A percentile compares a stretch with the other conserved stretches of the same genome.
These are phyloP conservation scores for Saturnispora saitoi DNA, from an alignment of 805 yeast genomes.

Conservation along the genomic window DNA sequence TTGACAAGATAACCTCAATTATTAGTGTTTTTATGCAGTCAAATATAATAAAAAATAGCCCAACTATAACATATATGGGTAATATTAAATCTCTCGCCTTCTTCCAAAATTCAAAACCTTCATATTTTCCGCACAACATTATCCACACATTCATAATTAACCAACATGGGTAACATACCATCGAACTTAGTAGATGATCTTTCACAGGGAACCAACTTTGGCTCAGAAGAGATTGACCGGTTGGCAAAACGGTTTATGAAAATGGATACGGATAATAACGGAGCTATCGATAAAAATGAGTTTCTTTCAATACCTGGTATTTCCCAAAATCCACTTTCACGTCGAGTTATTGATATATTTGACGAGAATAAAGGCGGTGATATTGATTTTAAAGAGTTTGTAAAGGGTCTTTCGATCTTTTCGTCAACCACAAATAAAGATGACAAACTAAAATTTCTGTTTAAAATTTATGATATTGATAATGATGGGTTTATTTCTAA, in stretches of 20 bases:
- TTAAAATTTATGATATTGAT: slow-evolving; percentile 91
- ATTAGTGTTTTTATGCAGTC: no score
- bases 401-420: slow-evolving; percentile 60
- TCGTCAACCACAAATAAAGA: slow-evolving; percentile 73
- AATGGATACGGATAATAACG: slow-evolving; percentile 85
- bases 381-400: slow-evolving; percentile 92
- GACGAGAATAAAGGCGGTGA: slow-evolving; percentile 90
- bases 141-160: background rate
- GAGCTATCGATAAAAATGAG: slow-evolving; percentile 85
- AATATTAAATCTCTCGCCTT: no score
- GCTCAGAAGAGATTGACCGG: slow-evolving; percentile 84
- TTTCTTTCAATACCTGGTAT: slow-evolving; percentile 91
- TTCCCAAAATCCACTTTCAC: slow-evolving; percentile 79
- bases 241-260: slow-evolving; percentile 91
- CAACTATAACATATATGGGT: no score
- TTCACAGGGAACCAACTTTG: slow-evolving; percentile 79
- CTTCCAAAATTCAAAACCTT: background rate
- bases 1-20: no score
- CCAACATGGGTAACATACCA: slow-evolving; percentile 30
- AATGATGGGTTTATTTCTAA: slow-evolving; percentile 91
- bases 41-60: no score
- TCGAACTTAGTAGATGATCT: slow-evolving; percentile 49
- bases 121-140: background rate
- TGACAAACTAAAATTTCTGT: slow-evolving; percentile 82
- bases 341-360: slow-evolving; percentile 85